phyloP scores from a whole-genome alignment of 2,329 filamentous ascomycete species.

The Xylaria arbuscula region DNA sequence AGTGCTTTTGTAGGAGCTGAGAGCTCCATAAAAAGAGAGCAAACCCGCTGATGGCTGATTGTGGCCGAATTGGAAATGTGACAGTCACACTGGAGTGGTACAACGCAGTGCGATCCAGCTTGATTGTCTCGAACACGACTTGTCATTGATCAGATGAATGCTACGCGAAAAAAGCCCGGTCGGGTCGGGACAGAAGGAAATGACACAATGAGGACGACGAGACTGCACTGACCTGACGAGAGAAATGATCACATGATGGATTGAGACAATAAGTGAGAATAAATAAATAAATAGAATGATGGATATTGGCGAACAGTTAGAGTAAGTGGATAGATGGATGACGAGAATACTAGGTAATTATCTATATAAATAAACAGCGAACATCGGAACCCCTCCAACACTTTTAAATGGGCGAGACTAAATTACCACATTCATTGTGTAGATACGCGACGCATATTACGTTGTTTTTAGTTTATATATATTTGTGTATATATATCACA shows the following conservation, averaged over 20 bases:
- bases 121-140: not conserved
- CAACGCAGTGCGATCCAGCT: conserved; percentile 1
- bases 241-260: not conserved
- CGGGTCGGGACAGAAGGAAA: conserved; percentile 1
- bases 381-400: conserved; percentile 7
- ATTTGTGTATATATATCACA: not conserved
- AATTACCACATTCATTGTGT: not conserved
- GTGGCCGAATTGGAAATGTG: conserved; percentile 18
- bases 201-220: not conserved
- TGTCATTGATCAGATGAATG: conserved; percentile 11
- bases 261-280: not conserved
- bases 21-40: not conserved
- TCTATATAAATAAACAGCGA: not conserved
- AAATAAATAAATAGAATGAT: not conserved
- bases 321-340: not conserved
- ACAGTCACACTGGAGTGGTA: conserved; percentile 18
- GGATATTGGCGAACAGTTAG: not conserved
- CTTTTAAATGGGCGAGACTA: not conserved
- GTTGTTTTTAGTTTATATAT: not conserved
- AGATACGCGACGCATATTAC: no score
- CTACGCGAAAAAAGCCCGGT: conserved; percentile 4
- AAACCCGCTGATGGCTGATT: conserved; percentile 7
- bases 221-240: not conserved
- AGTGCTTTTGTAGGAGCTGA: conserved; percentile 5
- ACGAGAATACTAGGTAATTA: not conserved